phyloP scores from a whole-genome alignment of 805 yeast genomes.

The Kregervanrija pseudodelftensis region DNA sequence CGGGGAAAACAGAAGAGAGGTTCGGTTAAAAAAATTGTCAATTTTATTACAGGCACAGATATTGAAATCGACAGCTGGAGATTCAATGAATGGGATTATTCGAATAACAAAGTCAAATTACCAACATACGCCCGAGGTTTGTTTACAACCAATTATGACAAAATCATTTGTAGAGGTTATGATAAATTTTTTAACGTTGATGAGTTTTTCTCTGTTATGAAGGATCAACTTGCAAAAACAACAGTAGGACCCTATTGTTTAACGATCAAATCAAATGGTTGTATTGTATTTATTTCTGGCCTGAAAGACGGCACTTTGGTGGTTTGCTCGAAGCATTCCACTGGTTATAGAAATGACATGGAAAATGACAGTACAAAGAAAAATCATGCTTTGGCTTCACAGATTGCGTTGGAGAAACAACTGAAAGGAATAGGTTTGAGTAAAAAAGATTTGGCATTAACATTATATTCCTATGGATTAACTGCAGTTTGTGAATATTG shows the following conservation, averaged over 20 bases:
- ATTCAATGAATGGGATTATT: constrained; percentile 87
- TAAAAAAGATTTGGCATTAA: constrained; percentile 45
- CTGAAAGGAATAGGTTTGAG: constrained; percentile 35
- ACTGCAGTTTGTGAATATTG: constrained; percentile 94
- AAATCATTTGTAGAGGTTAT: constrained; percentile 80
- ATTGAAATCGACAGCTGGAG: constrained; percentile 50
- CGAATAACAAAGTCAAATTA: constrained; percentile 41
- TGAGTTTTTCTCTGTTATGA: constrained; percentile 52
- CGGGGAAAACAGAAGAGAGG: constrained; percentile 15
- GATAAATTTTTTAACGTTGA: constrained; percentile 86
- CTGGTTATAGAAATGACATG: constrained; percentile 50
- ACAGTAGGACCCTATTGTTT: constrained; percentile 75
- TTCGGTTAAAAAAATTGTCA: constrained; percentile 18
- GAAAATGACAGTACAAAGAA: constrained; percentile 15
- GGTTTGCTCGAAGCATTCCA: constrained; percentile 87
- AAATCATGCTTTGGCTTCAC: constrained; percentile 76
- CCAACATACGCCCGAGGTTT: constrained; percentile 83
- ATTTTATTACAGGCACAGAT: constrained; percentile 17
- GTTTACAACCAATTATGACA: constrained; percentile 39
- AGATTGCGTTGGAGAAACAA: constrained; percentile 47
- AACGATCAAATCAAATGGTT: constrained; percentile 88
- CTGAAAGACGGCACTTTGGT: constrained; percentile 66
- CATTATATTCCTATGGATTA: constrained; percentile 41
- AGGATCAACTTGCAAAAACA: constrained; percentile 34
- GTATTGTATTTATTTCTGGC: constrained; percentile 80